phyloP scores from a whole-genome alignment of 805 yeast genomes.

The Pichia occidentalis region DNA sequence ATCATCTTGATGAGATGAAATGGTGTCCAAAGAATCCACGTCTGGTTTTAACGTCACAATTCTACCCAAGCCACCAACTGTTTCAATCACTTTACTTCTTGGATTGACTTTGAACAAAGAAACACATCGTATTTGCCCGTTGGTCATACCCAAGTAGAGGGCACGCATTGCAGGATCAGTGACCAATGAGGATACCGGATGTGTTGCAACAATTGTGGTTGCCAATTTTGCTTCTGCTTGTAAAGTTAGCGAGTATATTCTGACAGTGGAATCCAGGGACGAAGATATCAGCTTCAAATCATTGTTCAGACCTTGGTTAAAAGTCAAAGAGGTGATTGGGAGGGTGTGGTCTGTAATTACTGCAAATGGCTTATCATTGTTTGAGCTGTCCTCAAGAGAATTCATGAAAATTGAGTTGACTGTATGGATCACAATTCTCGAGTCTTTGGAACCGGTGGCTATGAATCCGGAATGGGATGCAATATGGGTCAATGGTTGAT shows the following conservation, averaged over 20 bases:
- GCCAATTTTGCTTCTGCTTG: conserved; percentile 35
- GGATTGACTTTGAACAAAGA: conserved; percentile 40
- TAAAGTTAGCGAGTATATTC: conserved; percentile 52
- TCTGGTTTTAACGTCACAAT: conserved; percentile 47
- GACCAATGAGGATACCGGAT: conserved; percentile 49
- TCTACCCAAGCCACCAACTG: conserved; percentile 53
- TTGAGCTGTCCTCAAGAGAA: conserved; percentile 19
- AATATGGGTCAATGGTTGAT: conserved; percentile 62
- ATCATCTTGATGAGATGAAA: conserved; percentile 42
- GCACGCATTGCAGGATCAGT: conserved; percentile 77
- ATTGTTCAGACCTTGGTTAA: conserved; percentile 42
- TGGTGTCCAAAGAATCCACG: conserved; percentile 41
- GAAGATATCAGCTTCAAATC: conserved; percentile 63
- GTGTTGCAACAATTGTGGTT: conserved; percentile 66
- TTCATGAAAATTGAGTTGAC: conserved; percentile 33
- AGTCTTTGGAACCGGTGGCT: conserved; percentile 74
- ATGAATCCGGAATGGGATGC: conserved; percentile 59
- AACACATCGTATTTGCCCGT: conserved; percentile 55
- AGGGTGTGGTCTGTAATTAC: conserved; percentile 56
- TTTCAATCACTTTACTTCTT: conserved; percentile 37
- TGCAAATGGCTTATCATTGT: conserved; percentile 47
- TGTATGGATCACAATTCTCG: conserved; percentile 61
- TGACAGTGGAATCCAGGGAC: conserved; percentile 67
- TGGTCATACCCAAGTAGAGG: conserved; percentile 58
- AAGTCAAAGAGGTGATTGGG: conserved; percentile 36